Base-by-base conservation (phyloP, 371 early-diverging fungal species). In the Mortierella sp. region DNA sequence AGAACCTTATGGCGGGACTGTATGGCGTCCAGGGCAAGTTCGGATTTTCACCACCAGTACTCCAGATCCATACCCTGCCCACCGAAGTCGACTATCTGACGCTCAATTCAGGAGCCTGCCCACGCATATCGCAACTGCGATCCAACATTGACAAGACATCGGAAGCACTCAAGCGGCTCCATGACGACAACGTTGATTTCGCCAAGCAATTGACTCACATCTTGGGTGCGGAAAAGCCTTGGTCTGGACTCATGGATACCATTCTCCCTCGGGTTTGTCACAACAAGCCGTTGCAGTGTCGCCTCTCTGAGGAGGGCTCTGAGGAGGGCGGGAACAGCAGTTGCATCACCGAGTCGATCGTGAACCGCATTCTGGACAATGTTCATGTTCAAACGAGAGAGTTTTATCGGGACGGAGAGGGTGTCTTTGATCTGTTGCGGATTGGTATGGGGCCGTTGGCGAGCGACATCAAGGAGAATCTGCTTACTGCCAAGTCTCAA, bases 231-330 rank as follows among this genome's bases (percentile, higher is more conserved):
- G 40, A 79, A 26, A 52, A 50, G 65, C 64, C 85, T 9, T 86
- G 85, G 87, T 79, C 80, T 31, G 82, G 84, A 3, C 87, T 85
- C 63, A 72, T 89, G 76, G 92, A 92, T 70, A 76, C 89, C 0
- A 70, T 92, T 41, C 72, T 87, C 52, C 84, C 92, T 4, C 80
- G 89, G 55, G 47, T 79, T 22, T 92, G 92, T 71, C 91, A 92
- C 61, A 70, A 73, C 0, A 70, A 79, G 19, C 67, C 83, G 8
- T 66, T 88, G 37, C 90, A 89, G 14, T 92, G 92, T 75, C 70
- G 45, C 44, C n/a, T n/a, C n/a, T n/a, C n/a, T n/a, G 40, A 37
- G n/a, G 68, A 58, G 0, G 65, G 10, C 22, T 34, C 19, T 2
- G 61, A 37, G 10, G 63, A 41, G 10, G 55, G 31, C 5, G 52